Conservation (phyloP, 129 eudicot genomes). For the Scalesia atractyloides region DNA sequence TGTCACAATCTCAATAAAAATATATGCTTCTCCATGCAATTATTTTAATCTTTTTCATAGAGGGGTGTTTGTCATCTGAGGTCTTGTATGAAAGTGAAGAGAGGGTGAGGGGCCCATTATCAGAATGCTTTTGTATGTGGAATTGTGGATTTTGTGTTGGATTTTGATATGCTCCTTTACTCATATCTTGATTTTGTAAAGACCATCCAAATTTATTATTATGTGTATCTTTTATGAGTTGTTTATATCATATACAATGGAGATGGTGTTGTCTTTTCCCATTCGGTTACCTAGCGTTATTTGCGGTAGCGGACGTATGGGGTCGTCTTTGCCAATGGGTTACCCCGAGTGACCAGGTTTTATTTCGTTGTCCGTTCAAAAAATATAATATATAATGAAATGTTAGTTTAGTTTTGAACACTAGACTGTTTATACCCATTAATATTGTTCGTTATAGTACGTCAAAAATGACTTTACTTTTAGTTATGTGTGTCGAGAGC, state of each 20-base stretch:
- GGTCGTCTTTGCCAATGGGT: too few species aligned
- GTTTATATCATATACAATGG: background rate
- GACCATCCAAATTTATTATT: background rate
- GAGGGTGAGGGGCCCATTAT: slow-evolving; percentile 38
- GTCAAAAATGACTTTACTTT: background rate
- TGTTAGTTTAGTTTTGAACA: background rate
- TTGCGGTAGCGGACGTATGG: too few species aligned
- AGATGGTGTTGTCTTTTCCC: too few species aligned
- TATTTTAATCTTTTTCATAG: slow-evolving; percentile 43
- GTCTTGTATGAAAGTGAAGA: slow-evolving; percentile 35
- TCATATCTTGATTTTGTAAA: slow-evolving; percentile 30
- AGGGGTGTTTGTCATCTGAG: slow-evolving; percentile 37
- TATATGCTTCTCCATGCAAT: slow-evolving; percentile 41
- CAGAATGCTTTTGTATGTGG: slow-evolving; percentile 32
- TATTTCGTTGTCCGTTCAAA: too few species aligned
- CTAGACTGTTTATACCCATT: background rate
- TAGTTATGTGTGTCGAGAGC: background rate
- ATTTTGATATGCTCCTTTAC: slow-evolving; percentile 31
- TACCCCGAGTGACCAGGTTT: too few species aligned
- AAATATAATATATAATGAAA: background rate
- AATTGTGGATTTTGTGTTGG: slow-evolving; percentile 40
- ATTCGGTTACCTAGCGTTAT: too few species aligned
- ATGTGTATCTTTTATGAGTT: too few species aligned
- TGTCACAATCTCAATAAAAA: slow-evolving; percentile 48
- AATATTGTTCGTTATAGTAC: background rate